Evolutionary conservation across 176 grass and related monocot species (phyloP).

Genomic region (Urochloa ruziziensis): DNA sequence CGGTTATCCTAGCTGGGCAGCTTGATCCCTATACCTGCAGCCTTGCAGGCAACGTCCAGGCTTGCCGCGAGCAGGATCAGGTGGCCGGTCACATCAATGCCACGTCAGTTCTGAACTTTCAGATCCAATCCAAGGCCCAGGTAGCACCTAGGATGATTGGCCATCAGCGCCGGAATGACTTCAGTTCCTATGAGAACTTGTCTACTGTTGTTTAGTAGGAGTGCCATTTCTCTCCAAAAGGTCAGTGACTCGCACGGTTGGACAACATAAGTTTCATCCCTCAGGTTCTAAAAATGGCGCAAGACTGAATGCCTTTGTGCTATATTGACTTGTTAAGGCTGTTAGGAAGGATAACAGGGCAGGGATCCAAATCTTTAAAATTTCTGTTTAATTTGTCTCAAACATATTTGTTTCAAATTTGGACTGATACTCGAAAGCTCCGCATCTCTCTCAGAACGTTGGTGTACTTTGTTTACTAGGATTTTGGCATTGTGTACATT

Average conservation of each 20-base stretch:
- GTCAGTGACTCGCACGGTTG: neutral
- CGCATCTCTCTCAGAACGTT: neutral
- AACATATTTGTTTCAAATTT: neutral
- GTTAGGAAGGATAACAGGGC: neutral
- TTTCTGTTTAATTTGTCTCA: neutral
- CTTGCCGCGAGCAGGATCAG: neutral
- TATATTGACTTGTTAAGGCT: neutral
- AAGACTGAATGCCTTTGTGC: no score
- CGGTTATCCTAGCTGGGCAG: neutral
- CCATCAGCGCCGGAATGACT: no score
- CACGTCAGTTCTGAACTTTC: neutral
- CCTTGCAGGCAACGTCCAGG: neutral
- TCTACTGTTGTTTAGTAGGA: neutral
- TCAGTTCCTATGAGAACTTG: no score
- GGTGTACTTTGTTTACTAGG: neutral
- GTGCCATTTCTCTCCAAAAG: no score
- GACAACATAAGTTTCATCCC: neutral
- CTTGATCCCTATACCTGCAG: neutral
- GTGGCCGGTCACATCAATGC: conserved; percentile 3
- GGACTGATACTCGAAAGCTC: neutral
- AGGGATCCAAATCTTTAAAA: neutral
- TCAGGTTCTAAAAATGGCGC: no score
- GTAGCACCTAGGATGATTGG: neutral
- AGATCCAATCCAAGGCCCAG: neutral
- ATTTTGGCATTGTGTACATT: neutral